These are phyloP conservation scores for Carex littledalei DNA, from an alignment of 176 grass and related monocot species.

Conservation along the genomic window DNA sequence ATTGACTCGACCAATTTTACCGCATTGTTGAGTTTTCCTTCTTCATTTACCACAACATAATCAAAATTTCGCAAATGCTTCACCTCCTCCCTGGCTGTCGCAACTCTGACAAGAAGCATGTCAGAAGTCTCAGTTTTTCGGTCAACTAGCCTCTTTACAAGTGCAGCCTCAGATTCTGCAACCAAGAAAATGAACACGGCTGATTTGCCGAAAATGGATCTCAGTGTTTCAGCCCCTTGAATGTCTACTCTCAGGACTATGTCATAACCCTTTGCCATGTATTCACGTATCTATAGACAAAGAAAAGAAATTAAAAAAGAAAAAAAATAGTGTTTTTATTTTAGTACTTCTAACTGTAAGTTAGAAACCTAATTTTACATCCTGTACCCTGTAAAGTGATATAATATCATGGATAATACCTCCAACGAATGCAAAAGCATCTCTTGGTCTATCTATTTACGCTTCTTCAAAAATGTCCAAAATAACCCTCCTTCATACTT, in stretches of 20 bases:
- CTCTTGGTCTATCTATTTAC: neutral
- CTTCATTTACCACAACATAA: slow-evolving; percentile 79
- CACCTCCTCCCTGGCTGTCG: slow-evolving; percentile 84
- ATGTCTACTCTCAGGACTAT: slow-evolving; percentile 96
- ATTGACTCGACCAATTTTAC: slow-evolving; percentile 76
- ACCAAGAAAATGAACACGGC: slow-evolving; percentile 91
- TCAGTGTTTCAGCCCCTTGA: slow-evolving; percentile 82
- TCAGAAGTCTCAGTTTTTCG: slow-evolving; percentile 91
- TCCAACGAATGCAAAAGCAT: neutral
- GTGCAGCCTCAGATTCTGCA: slow-evolving; percentile 80
- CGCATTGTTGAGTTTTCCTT: slow-evolving; percentile 80
- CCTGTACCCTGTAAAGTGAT: neutral
- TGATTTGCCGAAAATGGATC: slow-evolving; percentile 73
- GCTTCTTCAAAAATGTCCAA: neutral
- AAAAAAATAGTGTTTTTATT: neutral
- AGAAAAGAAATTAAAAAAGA: neutral
- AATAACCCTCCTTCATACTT: neutral
- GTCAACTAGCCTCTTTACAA: slow-evolving; percentile 76
- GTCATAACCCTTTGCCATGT: slow-evolving; percentile 85
- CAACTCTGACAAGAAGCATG: slow-evolving; percentile 89
- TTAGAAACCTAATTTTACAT: neutral
- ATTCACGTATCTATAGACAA: slow-evolving; percentile 64
- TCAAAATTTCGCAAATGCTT: slow-evolving; percentile 61
- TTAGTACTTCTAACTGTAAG: neutral
- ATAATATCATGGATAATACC: neutral